A percentile compares a stretch with the other conserved stretches of the same genome.
phyloP scores from a whole-genome alignment of 1,284 basidiomycete genomes.

The Trichosporon coremiiforme region DNA sequence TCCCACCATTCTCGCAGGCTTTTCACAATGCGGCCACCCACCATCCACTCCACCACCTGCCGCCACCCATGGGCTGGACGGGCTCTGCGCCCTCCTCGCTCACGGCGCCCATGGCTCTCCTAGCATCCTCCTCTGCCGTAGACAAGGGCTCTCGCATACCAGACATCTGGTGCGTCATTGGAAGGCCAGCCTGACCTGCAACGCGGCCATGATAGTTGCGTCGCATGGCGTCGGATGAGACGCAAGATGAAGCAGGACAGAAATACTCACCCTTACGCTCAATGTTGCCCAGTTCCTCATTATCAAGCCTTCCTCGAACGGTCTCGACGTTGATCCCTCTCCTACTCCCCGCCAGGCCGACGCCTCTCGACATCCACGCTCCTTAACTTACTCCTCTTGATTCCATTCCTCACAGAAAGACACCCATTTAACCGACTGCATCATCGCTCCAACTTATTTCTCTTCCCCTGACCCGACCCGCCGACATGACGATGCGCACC shows the following conservation, averaged over 20 bases:
- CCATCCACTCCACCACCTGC: background rate
- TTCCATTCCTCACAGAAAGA: background rate
- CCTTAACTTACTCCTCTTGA: background rate
- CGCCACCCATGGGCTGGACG: background rate
- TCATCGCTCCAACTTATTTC: background rate
- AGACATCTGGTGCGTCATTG: background rate
- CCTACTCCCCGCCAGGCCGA: background rate
- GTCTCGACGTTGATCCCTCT: background rate
- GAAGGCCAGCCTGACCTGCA: background rate
- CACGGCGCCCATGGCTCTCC: background rate
- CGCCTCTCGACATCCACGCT: background rate
- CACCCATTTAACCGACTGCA: background rate
- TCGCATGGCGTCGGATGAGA: slow-evolving; percentile 6
- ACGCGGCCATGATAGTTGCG: slow-evolving; percentile 13
- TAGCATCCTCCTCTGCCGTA: background rate
- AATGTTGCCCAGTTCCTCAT: slow-evolving; percentile 3
- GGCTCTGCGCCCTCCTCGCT: background rate
- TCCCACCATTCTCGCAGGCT: background rate
- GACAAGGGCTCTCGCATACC: background rate
- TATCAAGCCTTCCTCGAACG: slow-evolving; percentile 4
- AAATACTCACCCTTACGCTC: slow-evolving; percentile 13
- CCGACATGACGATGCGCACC: slow-evolving; percentile 5
- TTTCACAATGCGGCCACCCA: slow-evolving; percentile 13
- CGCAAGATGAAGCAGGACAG: slow-evolving; percentile 5
- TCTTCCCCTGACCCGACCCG: background rate